phyloP scores from a whole-genome alignment of 192 early-diverging fungal genomes.

The Backusella liffmaniae region DNA sequence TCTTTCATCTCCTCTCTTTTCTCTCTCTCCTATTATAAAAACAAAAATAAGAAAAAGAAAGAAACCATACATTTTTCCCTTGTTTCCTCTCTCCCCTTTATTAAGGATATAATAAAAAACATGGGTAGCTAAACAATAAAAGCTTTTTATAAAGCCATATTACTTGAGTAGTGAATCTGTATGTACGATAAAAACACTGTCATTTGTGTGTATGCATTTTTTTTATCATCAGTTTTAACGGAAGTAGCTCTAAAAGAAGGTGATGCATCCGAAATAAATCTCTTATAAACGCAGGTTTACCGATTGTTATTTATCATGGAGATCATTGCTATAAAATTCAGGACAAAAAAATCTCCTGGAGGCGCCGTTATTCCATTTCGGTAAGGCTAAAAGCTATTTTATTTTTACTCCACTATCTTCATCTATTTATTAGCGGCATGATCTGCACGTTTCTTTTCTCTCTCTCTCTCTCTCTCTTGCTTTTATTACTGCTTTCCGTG shows the following conservation, averaged over 20 bases:
- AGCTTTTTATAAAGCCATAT: neutral
- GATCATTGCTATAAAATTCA: constrained; percentile 53
- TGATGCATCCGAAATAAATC: constrained; percentile 35
- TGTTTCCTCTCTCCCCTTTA: neutral
- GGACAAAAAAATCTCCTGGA: constrained; percentile 64
- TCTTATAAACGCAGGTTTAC: constrained; percentile 22
- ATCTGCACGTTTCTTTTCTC: constrained; percentile 32
- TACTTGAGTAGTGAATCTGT: neutral
- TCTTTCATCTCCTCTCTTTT: neutral
- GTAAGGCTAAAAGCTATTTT: constrained; percentile 59
- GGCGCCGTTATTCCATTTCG: constrained; percentile 76
- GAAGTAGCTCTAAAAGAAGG: constrained; percentile 43
- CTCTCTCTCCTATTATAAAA: neutral
- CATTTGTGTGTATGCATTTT: neutral
- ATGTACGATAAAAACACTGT: neutral
- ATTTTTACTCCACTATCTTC: constrained; percentile 38
- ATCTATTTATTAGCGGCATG: constrained; percentile 55
- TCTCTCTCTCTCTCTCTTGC: neutral
- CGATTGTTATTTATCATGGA: constrained; percentile 31
- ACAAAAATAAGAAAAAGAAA: neutral
- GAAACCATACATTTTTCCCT: neutral
- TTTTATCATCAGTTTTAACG: neutral
- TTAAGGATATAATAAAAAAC: constrained; percentile 1
- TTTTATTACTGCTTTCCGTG: neutral
- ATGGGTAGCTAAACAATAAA: neutral